Conservation (phyloP, 176 grass and related monocot genomes). For the Rhipidocladum racemiflorum region DNA sequence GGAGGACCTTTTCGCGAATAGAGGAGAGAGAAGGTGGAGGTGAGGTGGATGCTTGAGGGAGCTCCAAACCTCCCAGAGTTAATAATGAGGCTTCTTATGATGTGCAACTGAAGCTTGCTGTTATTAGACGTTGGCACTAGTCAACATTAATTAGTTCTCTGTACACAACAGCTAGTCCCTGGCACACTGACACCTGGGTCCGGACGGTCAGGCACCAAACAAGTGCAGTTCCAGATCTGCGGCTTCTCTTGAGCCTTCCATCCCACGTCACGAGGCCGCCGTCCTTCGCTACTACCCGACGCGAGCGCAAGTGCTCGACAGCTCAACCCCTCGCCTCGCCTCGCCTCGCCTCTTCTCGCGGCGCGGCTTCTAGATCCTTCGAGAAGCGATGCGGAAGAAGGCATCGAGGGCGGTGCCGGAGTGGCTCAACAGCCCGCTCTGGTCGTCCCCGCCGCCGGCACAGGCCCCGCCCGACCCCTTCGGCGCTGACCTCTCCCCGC, state of each 20-base stretch:
- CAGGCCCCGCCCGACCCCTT: slow-evolving; percentile 37
- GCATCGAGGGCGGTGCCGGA: slow-evolving; percentile 53
- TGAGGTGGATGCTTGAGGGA: too few species aligned
- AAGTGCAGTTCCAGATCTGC: background rate
- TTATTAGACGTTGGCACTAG: too few species aligned
- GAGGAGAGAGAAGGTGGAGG: too few species aligned
- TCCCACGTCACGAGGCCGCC: background rate
- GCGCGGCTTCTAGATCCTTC: slow-evolving; percentile 1
- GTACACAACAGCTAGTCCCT: too few species aligned
- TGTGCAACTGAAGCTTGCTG: too few species aligned
- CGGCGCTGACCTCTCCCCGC: slow-evolving; percentile 33
- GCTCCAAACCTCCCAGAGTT: too few species aligned
- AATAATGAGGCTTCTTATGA: too few species aligned
- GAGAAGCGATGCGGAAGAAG: slow-evolving; percentile 40
- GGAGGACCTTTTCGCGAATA: too few species aligned
- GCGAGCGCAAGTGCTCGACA: too few species aligned
- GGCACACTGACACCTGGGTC: background rate
- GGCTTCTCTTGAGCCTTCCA: background rate
- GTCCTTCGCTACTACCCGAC: too few species aligned
- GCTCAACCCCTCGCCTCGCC: too few species aligned
- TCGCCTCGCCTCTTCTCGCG: background rate
- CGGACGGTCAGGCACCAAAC: background rate
- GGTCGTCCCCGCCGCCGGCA: slow-evolving; percentile 46
- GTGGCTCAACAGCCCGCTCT: slow-evolving; percentile 93
- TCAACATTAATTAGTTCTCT: too few species aligned